Evolutionary conservation across 768 basidiomycete species (phyloP), one percentile per base, ranked within the genome.

Genomic region (Termitomyces sp.): DNA sequence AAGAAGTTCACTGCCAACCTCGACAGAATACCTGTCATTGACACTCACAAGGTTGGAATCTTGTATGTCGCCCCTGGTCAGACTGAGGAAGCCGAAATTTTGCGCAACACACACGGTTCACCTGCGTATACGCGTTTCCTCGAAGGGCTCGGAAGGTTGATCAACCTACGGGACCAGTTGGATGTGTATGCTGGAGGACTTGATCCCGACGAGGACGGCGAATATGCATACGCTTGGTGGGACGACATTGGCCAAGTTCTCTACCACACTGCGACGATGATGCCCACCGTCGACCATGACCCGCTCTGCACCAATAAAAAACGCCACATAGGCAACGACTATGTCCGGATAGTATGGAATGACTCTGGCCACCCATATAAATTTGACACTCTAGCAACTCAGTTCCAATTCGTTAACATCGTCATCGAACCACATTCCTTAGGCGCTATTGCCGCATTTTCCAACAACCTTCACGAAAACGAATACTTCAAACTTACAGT

Each of bases 161-260:
- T 98, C 67, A 84, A 89, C 60, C 75, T 98, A 19, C 85, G 92
- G 17, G 93, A 91, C 10, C 93, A 96, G 68, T 78, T 88, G 10
- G 94, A 96, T 65, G 85, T 98, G 17, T 97, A 95, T 68, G 89
- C 90, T 2, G 97, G 95, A 8, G 92, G 93, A 3, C 78, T 98
- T 24, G 88, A 93, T 65, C 84, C 92, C 8, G 90, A 93, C 58
- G 83, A 89, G 63, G 94, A 99, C 64, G 97, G 97, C 14, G 90
- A 94, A 69, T 97, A 95, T 65, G 92, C 96, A 0, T 98, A 98
- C 66, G 93, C 95, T 0, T 99, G 96, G 95, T 97, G 95, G 92
- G 94, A 98, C 68, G 94, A 98, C 64, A 94, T 98, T 48, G 85
- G 89, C 4, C 95, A 98, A 66, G 84, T 97, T 58, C 79, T 98